Base-by-base conservation (phyloP, 1,284 basidiomycete genomes). In the Ceratobasidium sp. region DNA sequence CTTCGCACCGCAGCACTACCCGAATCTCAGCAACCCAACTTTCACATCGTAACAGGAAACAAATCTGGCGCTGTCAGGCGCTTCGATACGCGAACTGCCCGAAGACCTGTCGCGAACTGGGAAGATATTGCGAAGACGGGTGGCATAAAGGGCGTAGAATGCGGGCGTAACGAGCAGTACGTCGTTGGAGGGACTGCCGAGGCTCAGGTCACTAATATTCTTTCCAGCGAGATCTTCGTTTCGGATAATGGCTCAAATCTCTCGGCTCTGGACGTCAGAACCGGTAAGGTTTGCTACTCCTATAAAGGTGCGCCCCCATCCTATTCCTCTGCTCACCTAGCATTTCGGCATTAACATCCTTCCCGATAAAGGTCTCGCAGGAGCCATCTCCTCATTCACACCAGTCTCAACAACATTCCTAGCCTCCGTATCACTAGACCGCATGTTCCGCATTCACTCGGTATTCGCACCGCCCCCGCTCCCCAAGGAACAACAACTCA, bases 1-100 rank as follows among this genome's bases (percentile, higher is more conserved):
- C 82, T 94, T 1, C 80, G 33, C 16, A 81, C 83, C 18, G 78
- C 83, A 85, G 44, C 82, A 84, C 23, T 67, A 33, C 33, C 67
- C 14, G 41, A 27, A 16, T 44, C 57, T 86, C 88, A 0, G 80
- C 85, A n/a, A 82, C 85, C 79, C 59, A 84, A 85, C n/a, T 86
- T 87, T 20, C 88, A 92, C 73, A 83, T 97, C 20, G 85, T 93
- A 8, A 89, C 90, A 16, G 96, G 96, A 0, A 96, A 94, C 0
- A 90, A 91, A 78, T 86, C 91, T 52, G 96, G 96, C 10, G 89
- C 92, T 80, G 86, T 97, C 2, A 88, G 94, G 74, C 87, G 90
- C 68, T 97, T 96, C 82, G 96, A 97, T 82, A 94, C 91, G 2
- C 90, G 94, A 64, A 86, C 89, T 23, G 92, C 90, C 41, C 89